Evolutionary conservation across 495 filamentous ascomycete genomes (phyloP).

Genomic region (Tetracladium marchalianum): DNA sequence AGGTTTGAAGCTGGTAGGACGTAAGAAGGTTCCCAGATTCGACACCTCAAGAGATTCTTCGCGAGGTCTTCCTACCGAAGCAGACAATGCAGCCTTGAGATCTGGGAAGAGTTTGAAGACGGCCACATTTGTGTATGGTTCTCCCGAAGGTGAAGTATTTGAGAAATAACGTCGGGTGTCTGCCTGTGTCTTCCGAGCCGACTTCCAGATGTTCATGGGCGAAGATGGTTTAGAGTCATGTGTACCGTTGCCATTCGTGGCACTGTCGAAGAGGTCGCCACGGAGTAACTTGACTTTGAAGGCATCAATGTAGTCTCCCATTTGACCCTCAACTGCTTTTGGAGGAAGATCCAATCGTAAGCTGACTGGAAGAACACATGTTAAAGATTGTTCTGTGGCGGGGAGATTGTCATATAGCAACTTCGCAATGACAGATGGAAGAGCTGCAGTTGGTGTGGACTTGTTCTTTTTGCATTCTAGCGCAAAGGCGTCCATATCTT

Average conservation of each 20-base stretch:
- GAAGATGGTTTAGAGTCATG: background rate
- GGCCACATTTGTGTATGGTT: conserved; percentile 2
- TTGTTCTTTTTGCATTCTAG: background rate
- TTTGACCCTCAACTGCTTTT: background rate
- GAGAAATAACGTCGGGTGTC: conserved; percentile 3
- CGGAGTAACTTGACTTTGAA: background rate
- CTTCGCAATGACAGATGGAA: conserved; percentile 5
- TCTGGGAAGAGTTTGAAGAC: conserved; percentile 3
- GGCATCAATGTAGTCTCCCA: conserved; percentile 8
- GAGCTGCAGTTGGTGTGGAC: conserved; percentile 4
- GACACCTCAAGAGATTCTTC: conserved; percentile 11
- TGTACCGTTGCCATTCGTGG: too few relatives aligned
- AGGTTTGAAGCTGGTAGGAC: background rate
- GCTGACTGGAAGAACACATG: conserved; percentile 8
- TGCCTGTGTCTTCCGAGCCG: background rate
- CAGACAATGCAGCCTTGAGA: conserved; percentile 4
- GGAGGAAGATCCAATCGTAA: conserved; percentile 8
- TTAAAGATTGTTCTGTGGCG: background rate
- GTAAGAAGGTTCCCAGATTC: conserved; percentile 10
- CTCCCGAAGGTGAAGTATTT: conserved; percentile 2
- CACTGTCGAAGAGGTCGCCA: background rate
- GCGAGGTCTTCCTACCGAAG: conserved; percentile 2
- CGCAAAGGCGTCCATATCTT: background rate
- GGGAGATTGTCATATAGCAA: conserved; percentile 4
- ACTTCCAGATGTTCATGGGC: background rate